Percentiles rank a stretch among this genome's conserved stretches.
Evolutionary conservation across 2,329 filamentous ascomycete species (phyloP).

Genomic region (Sphaerostilbella broomeana): DNA sequence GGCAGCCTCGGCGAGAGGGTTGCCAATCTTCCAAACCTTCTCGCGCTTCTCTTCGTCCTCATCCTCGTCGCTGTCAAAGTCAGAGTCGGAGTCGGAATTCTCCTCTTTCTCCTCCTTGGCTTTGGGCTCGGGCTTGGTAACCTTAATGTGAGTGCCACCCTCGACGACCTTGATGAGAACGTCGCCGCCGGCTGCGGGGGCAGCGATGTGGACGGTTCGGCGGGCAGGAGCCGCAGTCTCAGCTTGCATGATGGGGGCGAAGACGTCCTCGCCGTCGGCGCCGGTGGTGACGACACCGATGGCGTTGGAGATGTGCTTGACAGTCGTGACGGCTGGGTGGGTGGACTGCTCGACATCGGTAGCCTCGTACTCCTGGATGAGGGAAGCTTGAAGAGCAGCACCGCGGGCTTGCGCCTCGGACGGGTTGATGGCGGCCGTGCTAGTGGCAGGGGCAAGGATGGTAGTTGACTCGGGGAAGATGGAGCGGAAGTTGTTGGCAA

Average conservation of each 20-base stretch:
- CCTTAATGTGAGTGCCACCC: constrained; percentile 84
- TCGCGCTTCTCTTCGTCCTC: constrained; percentile 83
- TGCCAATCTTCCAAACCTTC: constrained; percentile 86
- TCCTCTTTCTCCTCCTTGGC: constrained; percentile 54
- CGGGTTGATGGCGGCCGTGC: constrained; percentile 75
- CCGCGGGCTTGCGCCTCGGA: constrained; percentile 84
- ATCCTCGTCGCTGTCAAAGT: constrained; percentile 58
- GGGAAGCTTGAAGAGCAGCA: constrained; percentile 87
- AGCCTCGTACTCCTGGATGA: constrained; percentile 90
- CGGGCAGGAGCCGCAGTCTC: constrained; percentile 89
- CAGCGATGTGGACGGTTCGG: constrained; percentile 70
- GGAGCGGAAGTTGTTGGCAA: constrained; percentile 70
- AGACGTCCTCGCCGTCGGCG: constrained; percentile 57
- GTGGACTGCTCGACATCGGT: constrained; percentile 94
- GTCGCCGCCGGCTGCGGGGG: constrained; percentile 75
- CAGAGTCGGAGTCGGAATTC: constrained; percentile 59
- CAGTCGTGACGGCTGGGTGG: constrained; percentile 89
- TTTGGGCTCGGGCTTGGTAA: constrained; percentile 81
- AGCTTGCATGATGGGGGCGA: constrained; percentile 72
- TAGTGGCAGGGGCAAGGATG: constrained; percentile 78
- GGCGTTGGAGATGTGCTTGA: constrained; percentile 81
- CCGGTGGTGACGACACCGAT: constrained; percentile 73
- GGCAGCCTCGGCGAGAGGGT: constrained; percentile 75
- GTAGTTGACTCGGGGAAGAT: constrained; percentile 76
- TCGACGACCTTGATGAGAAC: constrained; percentile 85